Evolutionary conservation across 192 early-diverging fungal species (phyloP), one percentile per base, ranked within the genome.

Genomic region (Thamnidium elegans): DNA sequence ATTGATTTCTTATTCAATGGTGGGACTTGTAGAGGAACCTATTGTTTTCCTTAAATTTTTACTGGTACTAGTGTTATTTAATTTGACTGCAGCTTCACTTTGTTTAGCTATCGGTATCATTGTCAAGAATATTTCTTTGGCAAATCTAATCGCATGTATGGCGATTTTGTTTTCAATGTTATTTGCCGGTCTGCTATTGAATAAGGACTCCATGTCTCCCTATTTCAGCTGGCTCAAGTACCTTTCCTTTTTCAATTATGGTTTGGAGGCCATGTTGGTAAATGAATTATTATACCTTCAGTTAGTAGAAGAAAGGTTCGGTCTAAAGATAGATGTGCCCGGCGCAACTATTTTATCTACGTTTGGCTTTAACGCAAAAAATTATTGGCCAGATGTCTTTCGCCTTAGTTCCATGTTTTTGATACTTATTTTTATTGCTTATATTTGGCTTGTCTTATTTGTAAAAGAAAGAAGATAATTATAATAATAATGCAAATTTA

Each of bases 221-320:
- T 73, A 79, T 17, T 68, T 87, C 7, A 73, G 79, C 13, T 90
- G 86, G 86, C 59, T 91, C 5, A 83, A 92, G 63, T 65, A 84
- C 9, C 62, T 92, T 3, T 93, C 92, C 15, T 92, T 94, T 63
- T 97, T 94, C 71, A 94, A 97, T 56, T 84, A 88, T 71, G 95
- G 90, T 7, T 86, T 94, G 53, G 95, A 97, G 62, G 92, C 95
- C 0, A 63, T 97, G 31, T 75, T 94, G 23, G 93, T 94, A 34
- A 97, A 95, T 70, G 95, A 97, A 73, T 81, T 97, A 14, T 81
- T 88, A 1, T 84, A 90, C 45, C 75, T 94, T 39, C 87, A 87
- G 54, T 71, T 95, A 7, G 80, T 86, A 39, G 92, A 95, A 51
- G 86, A 89, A 26, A 84, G 87, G 45, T 91, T 86, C 79, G 91